Conservation (phyloP, 2,329 filamentous ascomycete species). For the Byssothecium circinans region DNA sequence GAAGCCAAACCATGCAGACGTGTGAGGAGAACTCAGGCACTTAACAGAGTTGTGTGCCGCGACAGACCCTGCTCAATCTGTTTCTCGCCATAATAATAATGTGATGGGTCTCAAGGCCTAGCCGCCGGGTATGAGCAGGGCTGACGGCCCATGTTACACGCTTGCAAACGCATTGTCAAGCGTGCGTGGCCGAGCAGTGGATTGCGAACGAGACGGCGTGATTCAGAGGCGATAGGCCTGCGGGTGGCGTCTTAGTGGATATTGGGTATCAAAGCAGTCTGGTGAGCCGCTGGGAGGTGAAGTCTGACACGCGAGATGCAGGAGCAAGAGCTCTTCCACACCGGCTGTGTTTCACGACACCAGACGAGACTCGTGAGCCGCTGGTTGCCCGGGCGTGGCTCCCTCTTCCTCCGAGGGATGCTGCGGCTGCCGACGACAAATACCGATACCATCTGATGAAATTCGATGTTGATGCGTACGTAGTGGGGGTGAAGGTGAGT, state of each 20-base stretch:
- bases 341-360: conserved; percentile 31
- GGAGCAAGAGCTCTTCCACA: conserved; percentile 29
- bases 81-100: conserved; percentile 36
- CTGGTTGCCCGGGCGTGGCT: background rate
- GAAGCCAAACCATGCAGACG: conserved; percentile 37
- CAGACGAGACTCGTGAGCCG: background rate
- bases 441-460: background rate
- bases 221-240: conserved; percentile 25
- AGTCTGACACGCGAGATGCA: conserved; percentile 39
- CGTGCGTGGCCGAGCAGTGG: conserved; percentile 23
- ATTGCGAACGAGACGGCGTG: conserved; percentile 15
- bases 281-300: conserved; percentile 32
- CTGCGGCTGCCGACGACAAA: too few species aligned
- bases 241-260: conserved; percentile 18
- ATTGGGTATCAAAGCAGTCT: conserved; percentile 40
- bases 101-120: conserved; percentile 28
- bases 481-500: background rate
- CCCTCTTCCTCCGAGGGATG: background rate
- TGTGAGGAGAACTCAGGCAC: conserved; percentile 29
- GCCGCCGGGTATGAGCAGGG: conserved; percentile 19
- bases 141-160: conserved; percentile 15
- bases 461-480: background rate
- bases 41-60: conserved; percentile 23
- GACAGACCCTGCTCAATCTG: conserved; percentile 28
- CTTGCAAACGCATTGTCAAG: conserved; percentile 29